Base-by-base conservation (phyloP, 1,139 yeast species). In the Candida smagusa region DNA sequence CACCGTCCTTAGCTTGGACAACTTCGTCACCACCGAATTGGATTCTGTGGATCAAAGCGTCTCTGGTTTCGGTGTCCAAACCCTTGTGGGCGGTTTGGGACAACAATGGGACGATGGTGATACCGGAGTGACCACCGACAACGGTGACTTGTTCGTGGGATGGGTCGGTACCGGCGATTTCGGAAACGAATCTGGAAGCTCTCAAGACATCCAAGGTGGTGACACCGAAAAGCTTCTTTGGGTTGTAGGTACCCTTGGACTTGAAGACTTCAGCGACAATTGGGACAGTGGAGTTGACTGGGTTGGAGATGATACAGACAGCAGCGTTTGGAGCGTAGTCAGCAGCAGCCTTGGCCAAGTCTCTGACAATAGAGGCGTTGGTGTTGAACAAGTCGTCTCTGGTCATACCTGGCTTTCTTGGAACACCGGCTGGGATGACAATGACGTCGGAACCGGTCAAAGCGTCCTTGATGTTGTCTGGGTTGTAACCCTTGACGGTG, bases 1-100 rank as follows among this genome's bases (percentile, higher is more conserved):
- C 81, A 57, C 97, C 97, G 61, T 87, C 84, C 74, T 90, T 90
- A 54, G 97, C 97, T 68, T 84, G 74, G 53, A 90, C 97, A 52
- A 90, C 95, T 71, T 90, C 97, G 61, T 90, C 97, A 68, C 97
- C 97, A 60, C 97, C 97, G 60, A 83, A 88, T 70, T 89, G 97
- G 59, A 89, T 88, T 67, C 96, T 82, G 74, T 86, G 78, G 57
- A 87, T 76, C 54, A 89, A 75, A 41, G 79, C 75, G 58, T 81
- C 86, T 56, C 82, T 74, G 54, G 74, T 69, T 48, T 79, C 84
- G 36, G 65, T 59, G 41, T 65, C 66, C 53, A 78, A 65, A 47
- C 59, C 48, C 48, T 68, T 65, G 65, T 77, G 80, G 45, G 65
- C 67, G 44, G 78, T 67, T 54, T 85, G 79, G 27, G 95, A 84